A percentile compares a stretch with the other conserved stretches of the same genome.
phyloP scores from a whole-genome alignment of 768 basidiomycete genomes.

The Tylopilus sp. region DNA sequence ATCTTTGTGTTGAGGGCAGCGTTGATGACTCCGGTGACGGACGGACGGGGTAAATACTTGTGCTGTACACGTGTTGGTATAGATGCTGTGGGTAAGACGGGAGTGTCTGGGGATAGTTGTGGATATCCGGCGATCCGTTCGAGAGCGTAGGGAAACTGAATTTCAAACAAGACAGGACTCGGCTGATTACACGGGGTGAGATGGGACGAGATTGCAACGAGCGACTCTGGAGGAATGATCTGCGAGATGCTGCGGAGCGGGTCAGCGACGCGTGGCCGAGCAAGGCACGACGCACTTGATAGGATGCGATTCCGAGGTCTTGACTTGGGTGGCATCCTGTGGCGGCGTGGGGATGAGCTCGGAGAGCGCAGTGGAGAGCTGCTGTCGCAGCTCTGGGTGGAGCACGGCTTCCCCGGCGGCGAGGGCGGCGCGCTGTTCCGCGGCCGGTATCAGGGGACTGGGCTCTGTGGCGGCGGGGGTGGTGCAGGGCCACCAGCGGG shows the following conservation, averaged over 20 bases:
- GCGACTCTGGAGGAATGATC: conserved; percentile 51
- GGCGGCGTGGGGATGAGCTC: conserved; percentile 32
- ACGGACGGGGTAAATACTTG: neutral
- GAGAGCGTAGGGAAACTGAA: conserved; percentile 32
- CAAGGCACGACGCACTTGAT: conserved; percentile 66
- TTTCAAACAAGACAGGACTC: conserved; percentile 34
- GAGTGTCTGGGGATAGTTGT: conserved; percentile 33
- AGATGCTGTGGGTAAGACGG: neutral
- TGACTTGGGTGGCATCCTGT: conserved; percentile 37
- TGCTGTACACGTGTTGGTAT: conserved; percentile 27
- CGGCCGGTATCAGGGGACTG: too few species aligned
- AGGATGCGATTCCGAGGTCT: conserved; percentile 78
- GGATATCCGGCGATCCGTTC: conserved; percentile 40
- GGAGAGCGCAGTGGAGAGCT: conserved; percentile 53
- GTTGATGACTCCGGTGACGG: conserved; percentile 19
- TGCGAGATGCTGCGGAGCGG: conserved; percentile 44
- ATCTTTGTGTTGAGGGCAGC: conserved; percentile 20
- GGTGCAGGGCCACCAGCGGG: conserved; percentile 52
- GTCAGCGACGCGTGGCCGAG: neutral
- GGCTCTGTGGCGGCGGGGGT: conserved; percentile 24
- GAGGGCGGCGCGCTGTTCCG: too few species aligned
- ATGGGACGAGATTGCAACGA: conserved; percentile 41
- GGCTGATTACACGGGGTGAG: conserved; percentile 18
- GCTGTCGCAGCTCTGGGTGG: conserved; percentile 39
- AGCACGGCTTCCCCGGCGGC: too few species aligned